Evolutionary conservation across 345 rosid species (phyloP), one percentile per base, ranked within the genome.

Genomic region (Aquilaria yunnanensis): DNA sequence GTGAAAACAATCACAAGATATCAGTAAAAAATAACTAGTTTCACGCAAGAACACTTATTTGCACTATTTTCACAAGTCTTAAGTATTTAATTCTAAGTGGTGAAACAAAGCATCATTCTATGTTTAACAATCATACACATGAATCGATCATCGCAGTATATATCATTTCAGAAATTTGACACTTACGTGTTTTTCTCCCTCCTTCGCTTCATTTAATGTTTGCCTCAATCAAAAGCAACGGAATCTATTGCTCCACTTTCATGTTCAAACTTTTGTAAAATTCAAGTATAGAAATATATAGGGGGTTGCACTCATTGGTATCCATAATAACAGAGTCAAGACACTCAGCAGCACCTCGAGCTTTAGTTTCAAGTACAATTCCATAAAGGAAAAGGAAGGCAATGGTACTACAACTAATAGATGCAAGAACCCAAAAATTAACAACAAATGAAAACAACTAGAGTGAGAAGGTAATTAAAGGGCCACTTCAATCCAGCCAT

Each of bases 301-400:
- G 88, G 56, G 97, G 98, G 66, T 89, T 96, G 78, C 98, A 95
- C 54, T 77, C 84, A 56, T 68, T 77, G 14, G 96, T 95, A 72
- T 84, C 99, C 96, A 91, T 91, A 71, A 95, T 75, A n/a, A 89
- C 90, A 23, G 99, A 91, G 73, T 95, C 98, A 56, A 91, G 77
- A 77, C 99, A 95, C 78, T 91, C 98, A 23, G 23, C 1, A 23
- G 23, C 23, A 23, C 23, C 23, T 1, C 23, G 23, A 23, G 23
- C 23, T 23, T 23, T 0, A 23, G 23, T 23, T 23, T 23, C 23
- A 23, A 23, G 23, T 23, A 1, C 23, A 23, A 23, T 23, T 23
- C 23, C 23, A 23, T 23, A 23, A 23, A 23, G 23, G 23, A 23
- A 23, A 23, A 23, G 23, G 23, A 23, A 23, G 23, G 23, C 23